phyloP scores from a whole-genome alignment of 257 asterid species.

The Haberlea rhodopensis region DNA sequence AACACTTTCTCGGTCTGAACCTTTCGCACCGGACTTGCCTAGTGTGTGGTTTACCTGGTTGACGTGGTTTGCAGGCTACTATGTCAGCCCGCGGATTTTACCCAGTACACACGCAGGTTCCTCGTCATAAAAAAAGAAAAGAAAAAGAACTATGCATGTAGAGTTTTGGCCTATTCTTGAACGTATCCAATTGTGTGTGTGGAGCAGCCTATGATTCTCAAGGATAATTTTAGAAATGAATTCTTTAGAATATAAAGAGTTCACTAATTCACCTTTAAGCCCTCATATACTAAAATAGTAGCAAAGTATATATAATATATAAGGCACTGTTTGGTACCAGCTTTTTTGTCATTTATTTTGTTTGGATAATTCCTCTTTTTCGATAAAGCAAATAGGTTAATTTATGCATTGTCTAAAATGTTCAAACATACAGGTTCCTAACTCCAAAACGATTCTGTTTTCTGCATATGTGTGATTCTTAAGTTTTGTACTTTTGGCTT shows the following conservation, averaged over 20 bases:
- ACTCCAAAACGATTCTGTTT: constrained; percentile 2
- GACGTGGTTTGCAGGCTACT: too few relatives aligned
- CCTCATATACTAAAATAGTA: not conserved
- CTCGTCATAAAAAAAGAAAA: too few relatives aligned
- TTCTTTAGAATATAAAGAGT: too few relatives aligned
- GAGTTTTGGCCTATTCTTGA: constrained; percentile 36
- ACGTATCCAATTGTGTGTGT: not conserved
- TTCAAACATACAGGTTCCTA: constrained; percentile 23
- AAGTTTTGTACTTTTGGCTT: constrained; percentile 19
- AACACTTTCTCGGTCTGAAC: too few relatives aligned
- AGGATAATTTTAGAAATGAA: too few relatives aligned
- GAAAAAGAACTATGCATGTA: constrained; percentile 31
- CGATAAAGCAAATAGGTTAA: not conserved
- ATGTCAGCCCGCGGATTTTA: too few relatives aligned
- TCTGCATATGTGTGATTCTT: too few relatives aligned
- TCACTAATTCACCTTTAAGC: too few relatives aligned
- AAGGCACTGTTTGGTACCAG: constrained; percentile 26
- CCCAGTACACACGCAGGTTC: too few relatives aligned
- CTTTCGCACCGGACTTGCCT: too few relatives aligned
- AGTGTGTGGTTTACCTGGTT: too few relatives aligned
- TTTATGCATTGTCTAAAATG: constrained; percentile 1
- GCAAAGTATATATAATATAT: constrained; percentile 3
- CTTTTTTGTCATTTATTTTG: constrained; percentile 29
- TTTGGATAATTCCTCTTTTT: constrained; percentile 23
- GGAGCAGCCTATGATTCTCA: too few relatives aligned